Evolutionary conservation across 495 filamentous ascomycete genomes (phyloP), one percentile per base, ranked within the genome.

Genomic region (Hyaloscypha bicolor): DNA sequence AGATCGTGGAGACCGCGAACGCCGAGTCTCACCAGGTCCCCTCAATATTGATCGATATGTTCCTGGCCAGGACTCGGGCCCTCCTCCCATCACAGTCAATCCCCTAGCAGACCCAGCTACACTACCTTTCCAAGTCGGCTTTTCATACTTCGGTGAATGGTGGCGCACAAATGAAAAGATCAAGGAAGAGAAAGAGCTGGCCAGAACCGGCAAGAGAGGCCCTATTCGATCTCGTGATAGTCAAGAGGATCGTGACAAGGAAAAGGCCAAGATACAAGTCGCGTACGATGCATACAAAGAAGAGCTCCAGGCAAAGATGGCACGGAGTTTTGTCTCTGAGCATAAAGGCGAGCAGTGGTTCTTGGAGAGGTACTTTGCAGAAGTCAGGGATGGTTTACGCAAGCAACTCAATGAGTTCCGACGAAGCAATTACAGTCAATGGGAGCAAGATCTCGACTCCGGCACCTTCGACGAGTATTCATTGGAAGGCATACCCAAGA

Each of bases 341-440:
- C 95, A 98, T 76, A 96, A 95, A 73, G 84, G 85, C 16, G 95
- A 98, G 70, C 94, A 98, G 72, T 99, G 95, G 95, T 99, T 99
- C 79, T 93, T 90, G 68, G 95, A 99, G 78, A 90, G 92, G 60
- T 99, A 99, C 72, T 85, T 95, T 64, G 85, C 93, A 4, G 93
- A 95, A 62, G 85, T 91, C 62, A 81, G 89, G 37, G 90, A 92
- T 68, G 77, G 80, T 1, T 83, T 97, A 58, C 89, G 88, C 51
- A 76, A 78, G 56, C 85, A 89, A 57, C 80, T 97, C 37, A 88
- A 87, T 73, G 88, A 90, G 14, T 93, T 92, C 73, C 88, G 95
- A 8, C 85, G 86, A 31, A 86, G 83, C 19, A 85, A 85, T 48
- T 97, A 93, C 73, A 81, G 84, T 53, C 90, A 93, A 76, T 99